phyloP scores from a whole-genome alignment of 2,329 filamentous ascomycete species.

The Cadophora malorum region DNA sequence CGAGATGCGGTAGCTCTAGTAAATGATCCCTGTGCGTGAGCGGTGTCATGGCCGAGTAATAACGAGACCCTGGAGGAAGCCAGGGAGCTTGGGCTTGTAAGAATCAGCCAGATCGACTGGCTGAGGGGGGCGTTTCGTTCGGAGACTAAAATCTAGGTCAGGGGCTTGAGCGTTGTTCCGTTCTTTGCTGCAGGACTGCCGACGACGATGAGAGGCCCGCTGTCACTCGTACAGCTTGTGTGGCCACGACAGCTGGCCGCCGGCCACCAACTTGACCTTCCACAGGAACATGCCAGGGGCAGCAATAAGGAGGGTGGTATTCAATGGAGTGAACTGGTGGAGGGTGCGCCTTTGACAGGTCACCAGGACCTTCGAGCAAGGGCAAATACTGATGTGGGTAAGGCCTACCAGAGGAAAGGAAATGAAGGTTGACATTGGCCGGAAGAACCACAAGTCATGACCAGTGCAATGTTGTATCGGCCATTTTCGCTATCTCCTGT shows the following conservation, averaged over 20 bases:
- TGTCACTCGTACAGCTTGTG: conserved; percentile 13
- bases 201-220: background rate
- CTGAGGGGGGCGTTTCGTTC: conserved; percentile 15
- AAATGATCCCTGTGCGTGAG: conserved; percentile 21
- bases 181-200: background rate
- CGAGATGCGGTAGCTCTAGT: conserved; percentile 25
- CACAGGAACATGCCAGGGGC: background rate
- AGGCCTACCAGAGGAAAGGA: conserved; percentile 2
- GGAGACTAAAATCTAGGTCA: conserved; percentile 19
- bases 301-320: background rate
- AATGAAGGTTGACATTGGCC: conserved; percentile 6
- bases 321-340: conserved; percentile 15
- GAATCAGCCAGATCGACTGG: conserved; percentile 12
- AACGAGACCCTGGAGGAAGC: conserved; percentile 12
- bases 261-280: background rate
- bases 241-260: conserved; percentile 6
- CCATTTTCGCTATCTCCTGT: background rate
- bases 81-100: conserved; percentile 8
- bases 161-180: conserved; percentile 14
- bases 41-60: conserved; percentile 20
- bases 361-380: conserved; percentile 12
- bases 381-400: background rate
- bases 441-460: conserved; percentile 16
- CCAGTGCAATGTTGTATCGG: conserved; percentile 8
- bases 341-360: conserved; percentile 20